These are phyloP conservation scores for Ascoidea asiatica DNA, from an alignment of 805 yeast genomes.

Conservation along the genomic window DNA sequence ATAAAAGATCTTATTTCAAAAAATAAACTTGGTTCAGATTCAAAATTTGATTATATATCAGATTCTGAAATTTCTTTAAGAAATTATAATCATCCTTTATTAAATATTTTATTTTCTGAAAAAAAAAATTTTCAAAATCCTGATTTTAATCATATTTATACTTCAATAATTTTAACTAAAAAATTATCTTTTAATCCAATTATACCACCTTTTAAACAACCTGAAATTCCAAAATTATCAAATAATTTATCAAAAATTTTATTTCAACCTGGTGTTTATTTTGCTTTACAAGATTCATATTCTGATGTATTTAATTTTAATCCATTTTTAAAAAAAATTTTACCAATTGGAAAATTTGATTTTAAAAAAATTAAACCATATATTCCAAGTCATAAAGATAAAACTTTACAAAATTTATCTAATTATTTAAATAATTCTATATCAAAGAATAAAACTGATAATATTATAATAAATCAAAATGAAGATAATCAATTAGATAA, in stretches of 20 bases:
- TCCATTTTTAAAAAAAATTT: slow-evolving; percentile 42
- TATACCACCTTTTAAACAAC: slow-evolving; percentile 2
- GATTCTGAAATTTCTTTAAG: no score
- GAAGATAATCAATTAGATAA: no score
- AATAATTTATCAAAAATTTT: slow-evolving; percentile 61
- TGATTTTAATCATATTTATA: no score
- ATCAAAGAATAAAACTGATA: slow-evolving; percentile 8
- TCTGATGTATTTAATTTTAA: slow-evolving; percentile 61
- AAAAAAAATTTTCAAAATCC: no score
- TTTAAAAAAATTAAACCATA: slow-evolving; percentile 42
- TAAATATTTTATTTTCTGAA: no score
- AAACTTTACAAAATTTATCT: slow-evolving; percentile 34
- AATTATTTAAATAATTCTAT: slow-evolving; percentile 11
- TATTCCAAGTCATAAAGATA: slow-evolving; percentile 58
- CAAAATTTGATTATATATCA: no score
- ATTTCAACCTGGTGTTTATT: slow-evolving; percentile 65
- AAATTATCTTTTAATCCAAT: not conserved
- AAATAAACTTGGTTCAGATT: no score
- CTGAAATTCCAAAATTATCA: slow-evolving; percentile 34
- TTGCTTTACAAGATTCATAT: slow-evolving; percentile 65
- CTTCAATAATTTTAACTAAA: no score
- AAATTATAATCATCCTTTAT: no score
- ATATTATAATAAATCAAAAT: no score
- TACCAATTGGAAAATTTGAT: slow-evolving; percentile 53
- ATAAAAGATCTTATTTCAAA: no score